These are phyloP conservation scores for Fusarium solani-melongenae DNA, from an alignment of 2,329 filamentous ascomycete species.

Conservation along the genomic window DNA sequence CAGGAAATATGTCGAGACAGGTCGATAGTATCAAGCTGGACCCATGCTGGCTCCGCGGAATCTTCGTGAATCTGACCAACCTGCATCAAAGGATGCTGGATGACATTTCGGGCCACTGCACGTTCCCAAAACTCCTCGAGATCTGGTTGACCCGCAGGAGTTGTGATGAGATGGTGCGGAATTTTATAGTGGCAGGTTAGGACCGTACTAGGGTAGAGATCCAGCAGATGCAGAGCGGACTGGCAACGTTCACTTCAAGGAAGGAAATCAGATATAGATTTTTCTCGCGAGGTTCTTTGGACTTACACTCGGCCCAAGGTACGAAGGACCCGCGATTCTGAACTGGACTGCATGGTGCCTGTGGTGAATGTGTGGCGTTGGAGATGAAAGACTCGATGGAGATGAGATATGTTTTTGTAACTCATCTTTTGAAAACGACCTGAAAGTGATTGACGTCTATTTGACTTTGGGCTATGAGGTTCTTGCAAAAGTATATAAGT, in stretches of 20 bases:
- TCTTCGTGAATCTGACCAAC: conserved; percentile 27
- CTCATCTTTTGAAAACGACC: neutral
- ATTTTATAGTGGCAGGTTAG: conserved; percentile 22
- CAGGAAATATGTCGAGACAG: conserved; percentile 33
- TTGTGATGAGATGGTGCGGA: neutral
- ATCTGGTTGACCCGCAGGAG: neutral
- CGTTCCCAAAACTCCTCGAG: conserved; percentile 12
- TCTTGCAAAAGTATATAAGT: neutral
- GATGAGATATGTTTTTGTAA: neutral
- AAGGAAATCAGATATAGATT: neutral
- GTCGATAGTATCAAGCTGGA: conserved; percentile 24
- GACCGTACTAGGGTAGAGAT: conserved; percentile 5
- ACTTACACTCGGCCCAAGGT: neutral
- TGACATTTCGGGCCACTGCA: conserved; percentile 12
- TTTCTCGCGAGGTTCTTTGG: neutral
- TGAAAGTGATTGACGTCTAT: neutral
- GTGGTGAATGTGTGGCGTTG: neutral
- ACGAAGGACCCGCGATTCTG: neutral
- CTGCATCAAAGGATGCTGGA: conserved; percentile 36
- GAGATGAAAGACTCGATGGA: neutral
- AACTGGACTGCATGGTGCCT: neutral
- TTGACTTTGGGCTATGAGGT: neutral
- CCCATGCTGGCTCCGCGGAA: conserved; percentile 22
- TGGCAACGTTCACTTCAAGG: neutral
- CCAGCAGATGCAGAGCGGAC: neutral